Evolutionary conservation across 1,284 basidiomycete species (phyloP), one percentile per base, ranked within the genome.

Genomic region (Gymnopus androsaceus): DNA sequence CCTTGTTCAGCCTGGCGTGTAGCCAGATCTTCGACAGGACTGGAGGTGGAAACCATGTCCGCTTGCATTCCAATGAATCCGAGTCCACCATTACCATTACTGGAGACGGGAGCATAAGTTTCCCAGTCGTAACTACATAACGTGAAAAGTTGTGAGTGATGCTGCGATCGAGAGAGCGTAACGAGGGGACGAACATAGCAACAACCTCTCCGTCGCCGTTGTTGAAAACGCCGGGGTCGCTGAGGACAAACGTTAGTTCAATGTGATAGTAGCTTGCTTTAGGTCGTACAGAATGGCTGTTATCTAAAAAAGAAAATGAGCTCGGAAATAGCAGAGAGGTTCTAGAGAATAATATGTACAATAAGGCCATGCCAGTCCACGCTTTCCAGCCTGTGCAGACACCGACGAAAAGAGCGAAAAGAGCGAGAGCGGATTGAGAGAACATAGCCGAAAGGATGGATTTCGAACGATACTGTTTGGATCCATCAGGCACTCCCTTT

Each of bases 51-150:
- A 54, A 74, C 73, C 2, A 58, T 47, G 55, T 69, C 74, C 7
- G 71, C 70, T 56, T 74, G 74, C 72, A 66, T 76, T 21, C 73
- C 73, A n/a, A 76, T 72, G 57, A 75, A 74, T 4, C 57, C 61
- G 3, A 74, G 67, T 5, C 67, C 68, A 1, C 72, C 70, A 2
- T 53, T 61, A 0, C 72, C 72, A 34, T 42, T 42, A 25, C 67
- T 68, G 12, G 64, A 61, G 8, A 72, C 66, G 7, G 66, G 60
- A 9, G 51, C 33, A 38, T 65, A 71, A n/a, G 73, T 75, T 52
- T 74, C 73, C 27, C 63, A 75, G 53, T 75, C 72, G 45, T 74
- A 74, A 37, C 72, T 72, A 45, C 14, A 7, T 7, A 42, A n/a
- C 31, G 42, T 8, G 42, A n/a, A n/a, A 33, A 12, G n/a, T 23